A percentile compares a stretch with the other conserved stretches of the same genome.
Evolutionary conservation across 2,329 filamentous ascomycete genomes (phyloP).

Genomic region (Alternaria sp.): DNA sequence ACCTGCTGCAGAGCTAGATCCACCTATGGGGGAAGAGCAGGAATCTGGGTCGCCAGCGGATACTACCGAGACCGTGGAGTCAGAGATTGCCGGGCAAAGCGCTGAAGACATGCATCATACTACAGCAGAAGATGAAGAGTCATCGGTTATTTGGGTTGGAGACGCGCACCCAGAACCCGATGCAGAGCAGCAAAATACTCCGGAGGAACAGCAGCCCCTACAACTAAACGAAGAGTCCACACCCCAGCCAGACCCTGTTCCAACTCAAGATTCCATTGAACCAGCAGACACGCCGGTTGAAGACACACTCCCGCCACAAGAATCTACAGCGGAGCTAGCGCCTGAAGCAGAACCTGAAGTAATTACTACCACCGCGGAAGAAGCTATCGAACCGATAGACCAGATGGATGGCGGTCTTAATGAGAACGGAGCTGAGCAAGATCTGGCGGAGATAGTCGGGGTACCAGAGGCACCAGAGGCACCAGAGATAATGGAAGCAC

Average conservation of each 20-base stretch:
- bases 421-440: slow-evolving; percentile 1
- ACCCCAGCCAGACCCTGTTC: neutral
- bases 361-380: neutral
- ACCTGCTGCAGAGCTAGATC: slow-evolving; percentile 7
- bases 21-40: slow-evolving; percentile 9
- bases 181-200: slow-evolving; percentile 1
- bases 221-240: slow-evolving; percentile 2
- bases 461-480: neutral
- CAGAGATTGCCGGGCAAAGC: slow-evolving; percentile 1
- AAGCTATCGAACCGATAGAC: neutral
- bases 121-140: neutral
- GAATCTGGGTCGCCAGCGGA: slow-evolving; percentile 1
- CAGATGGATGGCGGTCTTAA: neutral
- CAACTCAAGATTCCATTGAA: neutral
- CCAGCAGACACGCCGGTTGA: neutral
- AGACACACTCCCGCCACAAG: neutral
- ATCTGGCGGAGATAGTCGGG: neutral
- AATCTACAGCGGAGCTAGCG: neutral
- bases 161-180: slow-evolving; percentile 1
- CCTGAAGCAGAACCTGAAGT: neutral
- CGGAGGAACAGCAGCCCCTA: neutral
- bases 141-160: slow-evolving; percentile 8
- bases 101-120: neutral
- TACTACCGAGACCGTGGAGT: neutral
- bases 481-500: neutral